Evolutionary conservation across 805 yeast genomes (phyloP), one percentile per base, ranked within the genome.

Genomic region (Starmerella scarabaei): DNA sequence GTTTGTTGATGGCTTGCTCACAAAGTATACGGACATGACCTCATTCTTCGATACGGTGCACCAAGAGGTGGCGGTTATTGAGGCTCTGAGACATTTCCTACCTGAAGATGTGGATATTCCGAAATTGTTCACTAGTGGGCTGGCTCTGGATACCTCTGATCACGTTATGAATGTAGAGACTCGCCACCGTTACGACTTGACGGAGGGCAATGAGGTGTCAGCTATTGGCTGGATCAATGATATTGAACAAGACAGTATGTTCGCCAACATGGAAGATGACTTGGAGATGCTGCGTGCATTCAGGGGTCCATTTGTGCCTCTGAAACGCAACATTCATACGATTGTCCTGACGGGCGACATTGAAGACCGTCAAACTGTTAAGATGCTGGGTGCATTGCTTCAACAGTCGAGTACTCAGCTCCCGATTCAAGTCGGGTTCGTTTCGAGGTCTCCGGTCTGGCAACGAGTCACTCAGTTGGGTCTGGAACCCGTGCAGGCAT

Each of bases 381-480:
- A 67, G 20, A 62, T 75, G 2, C 52, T 75, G n/a, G 64, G 43
- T 9, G 54, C 51, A 26, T 39, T 62, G 1, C 30, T 51, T 32
- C 44, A 51, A 30, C 38, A 62, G 18, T 38, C 57, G 5, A 47
- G 68, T 11, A 68, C 72, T 32, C 73, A 74, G 1, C 66, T 80
- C 15, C 82, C 94, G 0, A 80, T 85, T 48, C 79, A 86, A 57
- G 54, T 88, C 37, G 98, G 96, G 5, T 46, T 88, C 3, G 63
- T 88, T n/a, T 94, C 97, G 0, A 42, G 80, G 2, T 50, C 45
- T 16, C 47, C 33, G 12, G 50, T 49, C 16, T 54, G 56, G 35
- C 44, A 40, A 17, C 24, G 37, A 8, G 36, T 49, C 8, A 44
- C 57, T 0, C 30, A 42, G 33, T 50, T 44, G 28, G 49, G 43